Evolutionary conservation across 1,139 yeast genomes (phyloP).

Genomic region (Lodderomyces pseudojiufengensis): DNA sequence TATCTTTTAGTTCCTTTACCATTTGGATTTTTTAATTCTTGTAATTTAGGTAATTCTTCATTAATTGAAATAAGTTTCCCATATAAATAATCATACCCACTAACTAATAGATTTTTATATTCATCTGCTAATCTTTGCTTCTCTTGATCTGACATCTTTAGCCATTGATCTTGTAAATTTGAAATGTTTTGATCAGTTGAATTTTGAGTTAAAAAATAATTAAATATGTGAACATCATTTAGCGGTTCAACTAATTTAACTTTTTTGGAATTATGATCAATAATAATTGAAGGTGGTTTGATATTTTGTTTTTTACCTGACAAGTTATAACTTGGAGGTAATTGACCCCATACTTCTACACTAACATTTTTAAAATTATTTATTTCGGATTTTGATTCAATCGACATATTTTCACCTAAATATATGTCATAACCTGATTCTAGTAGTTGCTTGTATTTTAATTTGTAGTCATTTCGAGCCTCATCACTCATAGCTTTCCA

Average conservation of each 20-base stretch:
- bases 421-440: slow-evolving; percentile 29
- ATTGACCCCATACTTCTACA: slow-evolving; percentile 7
- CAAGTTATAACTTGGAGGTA: not conserved
- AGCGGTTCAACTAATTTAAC: slow-evolving; percentile 3
- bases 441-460: slow-evolving; percentile 27
- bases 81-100: slow-evolving; percentile 28
- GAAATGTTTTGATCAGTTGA: not conserved
- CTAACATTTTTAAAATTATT: not conserved
- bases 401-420: slow-evolving; percentile 26
- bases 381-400: slow-evolving; percentile 17
- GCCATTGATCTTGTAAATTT: slow-evolving; percentile 5
- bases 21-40: not conserved
- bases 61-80: slow-evolving; percentile 29
- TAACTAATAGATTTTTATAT: slow-evolving; percentile 24
- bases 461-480: slow-evolving; percentile 23
- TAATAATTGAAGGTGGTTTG: slow-evolving; percentile 1
- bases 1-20: not conserved
- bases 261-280: slow-evolving; percentile 1
- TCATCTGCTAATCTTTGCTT: slow-evolving; percentile 25
- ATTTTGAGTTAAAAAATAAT: slow-evolving; percentile 6
- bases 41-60: slow-evolving; percentile 6
- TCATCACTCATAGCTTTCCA: slow-evolving; percentile 27
- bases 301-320: not conserved
- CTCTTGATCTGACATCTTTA: slow-evolving; percentile 14
- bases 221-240: slow-evolving; percentile 2